These are phyloP conservation scores for Mrakia hoshinonis DNA, from an alignment of 768 basidiomycete genomes.

Conservation along the genomic window DNA sequence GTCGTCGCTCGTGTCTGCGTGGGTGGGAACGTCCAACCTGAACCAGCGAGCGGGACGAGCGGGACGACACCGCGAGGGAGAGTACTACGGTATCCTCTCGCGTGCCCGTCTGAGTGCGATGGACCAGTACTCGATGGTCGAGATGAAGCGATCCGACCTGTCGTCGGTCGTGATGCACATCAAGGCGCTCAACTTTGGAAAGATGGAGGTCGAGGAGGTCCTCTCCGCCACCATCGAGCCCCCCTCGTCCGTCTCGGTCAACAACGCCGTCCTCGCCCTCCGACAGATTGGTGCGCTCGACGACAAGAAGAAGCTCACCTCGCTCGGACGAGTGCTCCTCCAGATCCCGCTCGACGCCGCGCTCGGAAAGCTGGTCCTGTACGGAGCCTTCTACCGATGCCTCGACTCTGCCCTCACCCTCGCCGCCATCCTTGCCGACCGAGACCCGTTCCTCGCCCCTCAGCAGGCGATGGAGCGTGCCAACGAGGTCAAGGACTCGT, in stretches of 20 bases:
- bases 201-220: conserved; percentile 77
- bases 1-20: conserved; percentile 78
- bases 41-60: conserved; percentile 88
- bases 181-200: conserved; percentile 82
- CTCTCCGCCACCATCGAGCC: conserved; percentile 78
- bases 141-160: conserved; percentile 86
- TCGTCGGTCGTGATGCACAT: conserved; percentile 94
- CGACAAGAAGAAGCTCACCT: conserved; percentile 57
- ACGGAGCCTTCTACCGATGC: conserved; percentile 87
- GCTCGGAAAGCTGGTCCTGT: conserved; percentile 79
- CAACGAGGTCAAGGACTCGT: conserved; percentile 61
- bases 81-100: conserved; percentile 79
- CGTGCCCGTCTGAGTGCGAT: conserved; percentile 54
- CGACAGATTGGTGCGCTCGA: conserved; percentile 83
- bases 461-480: conserved; percentile 66
- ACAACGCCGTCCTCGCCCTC: conserved; percentile 67
- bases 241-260: conserved; percentile 65
- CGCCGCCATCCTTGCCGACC: conserved; percentile 80
- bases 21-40: conserved; percentile 82
- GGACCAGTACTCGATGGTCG: conserved; percentile 75
- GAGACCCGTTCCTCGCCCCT: conserved; percentile 83
- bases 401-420: conserved; percentile 77
- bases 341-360: conserved; percentile 84
- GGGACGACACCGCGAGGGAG: conserved; percentile 79
- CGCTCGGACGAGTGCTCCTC: conserved; percentile 77